Conservation (phyloP, 2,329 filamentous ascomycete genomes). For the Rhexocercosporidium sp. region DNA sequence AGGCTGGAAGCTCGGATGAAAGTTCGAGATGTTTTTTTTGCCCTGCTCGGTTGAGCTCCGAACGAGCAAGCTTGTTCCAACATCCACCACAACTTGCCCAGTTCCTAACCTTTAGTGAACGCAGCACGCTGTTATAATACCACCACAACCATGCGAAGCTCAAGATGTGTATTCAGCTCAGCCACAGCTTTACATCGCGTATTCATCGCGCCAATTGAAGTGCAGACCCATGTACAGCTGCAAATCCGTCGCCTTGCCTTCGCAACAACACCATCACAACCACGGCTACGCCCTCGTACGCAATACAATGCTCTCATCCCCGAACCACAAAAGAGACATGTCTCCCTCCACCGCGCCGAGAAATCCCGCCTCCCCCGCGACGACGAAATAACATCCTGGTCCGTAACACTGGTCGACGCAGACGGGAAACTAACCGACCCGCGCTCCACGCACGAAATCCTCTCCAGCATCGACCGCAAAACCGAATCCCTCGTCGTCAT, state of each 20-base stretch:
- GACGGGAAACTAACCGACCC: slow-evolving; percentile 42
- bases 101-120: neutral
- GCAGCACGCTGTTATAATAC: neutral
- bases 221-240: slow-evolving; percentile 29
- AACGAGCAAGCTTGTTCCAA: neutral
- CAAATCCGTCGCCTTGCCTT: slow-evolving; percentile 18
- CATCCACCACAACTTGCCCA: neutral
- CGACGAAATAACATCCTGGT: slow-evolving; percentile 51
- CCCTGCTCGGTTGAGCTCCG: slow-evolving; percentile 2
- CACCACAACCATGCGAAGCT: slow-evolving; percentile 33
- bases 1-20: slow-evolving; percentile 8
- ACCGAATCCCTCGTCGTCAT: slow-evolving; percentile 58
- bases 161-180: slow-evolving; percentile 47
- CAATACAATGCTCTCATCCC: neutral
- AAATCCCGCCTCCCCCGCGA: slow-evolving; percentile 49
- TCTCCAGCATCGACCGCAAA: slow-evolving; percentile 53
- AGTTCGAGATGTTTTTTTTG: slow-evolving; percentile 5
- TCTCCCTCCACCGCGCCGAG: slow-evolving; percentile 20
- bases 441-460: slow-evolving; percentile 43
- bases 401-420: slow-evolving; percentile 51
- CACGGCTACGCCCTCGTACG: slow-evolving; percentile 12
- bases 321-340: slow-evolving; percentile 20
- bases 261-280: slow-evolving; percentile 20
- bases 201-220: slow-evolving; percentile 49
- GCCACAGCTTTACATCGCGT: slow-evolving; percentile 53